These are phyloP conservation scores for Apophysomyces ossiformis DNA, from an alignment of 371 early-diverging fungal species.

Conservation along the genomic window DNA sequence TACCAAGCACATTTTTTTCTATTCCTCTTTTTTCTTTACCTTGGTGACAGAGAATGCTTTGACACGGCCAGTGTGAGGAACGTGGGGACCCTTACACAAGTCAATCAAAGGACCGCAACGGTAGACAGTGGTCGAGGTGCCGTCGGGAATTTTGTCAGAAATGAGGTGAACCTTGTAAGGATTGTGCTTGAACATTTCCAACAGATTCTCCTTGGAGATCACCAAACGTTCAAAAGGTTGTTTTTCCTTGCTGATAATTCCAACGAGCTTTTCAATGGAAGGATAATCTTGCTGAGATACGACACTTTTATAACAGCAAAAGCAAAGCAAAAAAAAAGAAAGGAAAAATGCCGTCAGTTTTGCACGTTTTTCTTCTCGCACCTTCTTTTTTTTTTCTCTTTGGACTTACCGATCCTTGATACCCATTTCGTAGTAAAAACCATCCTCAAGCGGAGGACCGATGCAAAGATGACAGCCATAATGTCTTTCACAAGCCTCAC, in stretches of 20 bases:
- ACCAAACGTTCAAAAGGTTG: conserved; percentile 94
- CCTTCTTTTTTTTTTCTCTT: not conserved
- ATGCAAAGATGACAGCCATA: conserved; percentile 97
- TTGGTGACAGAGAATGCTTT: conserved; percentile 95
- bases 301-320: conserved; percentile 36
- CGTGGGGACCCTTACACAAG: conserved; percentile 99
- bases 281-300: conserved; percentile 88
- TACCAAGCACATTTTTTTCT: not conserved
- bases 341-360: not conserved
- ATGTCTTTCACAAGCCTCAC: conserved; percentile 97
- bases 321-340: conserved; percentile 33
- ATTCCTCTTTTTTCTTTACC: conserved; percentile 29
- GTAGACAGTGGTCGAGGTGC: conserved; percentile 96
- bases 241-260: conserved; percentile 93
- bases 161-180: conserved; percentile 96
- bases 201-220: conserved; percentile 88
- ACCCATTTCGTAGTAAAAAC: conserved; percentile 99
- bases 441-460: conserved; percentile 98
- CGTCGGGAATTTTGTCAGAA: conserved; percentile 93
- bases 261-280: conserved; percentile 85
- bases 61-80: conserved; percentile 94
- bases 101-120: conserved; percentile 98
- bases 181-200: conserved; percentile 99
- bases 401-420: conserved; percentile 66
- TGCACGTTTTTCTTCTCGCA: not conserved